Evolutionary conservation across 2,329 filamentous ascomycete species (phyloP).

Genomic region (Ascochyta lentis): DNA sequence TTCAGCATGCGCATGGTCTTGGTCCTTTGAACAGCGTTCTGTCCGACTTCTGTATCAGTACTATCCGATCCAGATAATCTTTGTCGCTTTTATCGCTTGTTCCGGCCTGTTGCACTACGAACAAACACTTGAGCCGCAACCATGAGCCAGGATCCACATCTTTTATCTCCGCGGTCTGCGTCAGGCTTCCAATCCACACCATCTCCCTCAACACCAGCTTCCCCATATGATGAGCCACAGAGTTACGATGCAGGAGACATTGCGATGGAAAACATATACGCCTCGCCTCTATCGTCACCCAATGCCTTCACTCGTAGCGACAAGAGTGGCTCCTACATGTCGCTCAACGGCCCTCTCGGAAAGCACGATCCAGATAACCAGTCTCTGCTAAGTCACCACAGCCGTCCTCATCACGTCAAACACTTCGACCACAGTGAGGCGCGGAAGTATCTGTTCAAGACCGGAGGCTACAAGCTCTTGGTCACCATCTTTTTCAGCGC

Average conservation of each 20-base stretch:
- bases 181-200: background rate
- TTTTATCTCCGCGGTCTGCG: background rate
- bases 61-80: no score
- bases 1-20: background rate
- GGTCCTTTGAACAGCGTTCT: background rate
- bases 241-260: slow-evolving; percentile 31
- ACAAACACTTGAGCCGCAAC: background rate
- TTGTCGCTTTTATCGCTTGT: background rate
- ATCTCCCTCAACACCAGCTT: slow-evolving; percentile 19
- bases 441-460: slow-evolving; percentile 37
- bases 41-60: background rate
- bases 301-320: slow-evolving; percentile 14
- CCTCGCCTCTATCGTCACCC: slow-evolving; percentile 29
- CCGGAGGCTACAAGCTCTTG: slow-evolving; percentile 33
- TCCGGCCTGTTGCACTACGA: background rate
- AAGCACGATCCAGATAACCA: slow-evolving; percentile 29
- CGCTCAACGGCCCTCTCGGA: slow-evolving; percentile 24
- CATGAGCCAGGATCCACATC: slow-evolving; percentile 7
- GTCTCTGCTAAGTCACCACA: slow-evolving; percentile 20
- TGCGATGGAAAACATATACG: slow-evolving; percentile 31
- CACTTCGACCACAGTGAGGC: slow-evolving; percentile 43
- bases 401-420: slow-evolving; percentile 27
- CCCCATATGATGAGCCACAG: slow-evolving; percentile 21
- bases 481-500: slow-evolving; percentile 41
- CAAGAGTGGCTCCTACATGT: slow-evolving; percentile 30